These are phyloP conservation scores for Licmophora abbreviata DNA, from an alignment of 108 stramenopile species.

Conservation along the genomic window DNA sequence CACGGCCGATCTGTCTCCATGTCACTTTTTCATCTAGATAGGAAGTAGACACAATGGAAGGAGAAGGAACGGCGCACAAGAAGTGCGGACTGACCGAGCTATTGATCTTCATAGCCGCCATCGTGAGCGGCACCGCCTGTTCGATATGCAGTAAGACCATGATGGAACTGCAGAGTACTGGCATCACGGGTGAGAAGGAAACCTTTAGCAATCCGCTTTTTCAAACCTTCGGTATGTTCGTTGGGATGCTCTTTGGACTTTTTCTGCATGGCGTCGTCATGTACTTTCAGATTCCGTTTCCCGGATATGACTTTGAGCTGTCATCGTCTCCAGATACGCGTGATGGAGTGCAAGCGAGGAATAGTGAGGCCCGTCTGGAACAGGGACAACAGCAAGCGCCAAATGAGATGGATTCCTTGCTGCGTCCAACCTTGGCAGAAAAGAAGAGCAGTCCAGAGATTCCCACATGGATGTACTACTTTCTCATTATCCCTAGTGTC, in stretches of 20 bases:
- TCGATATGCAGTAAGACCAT: slow-evolving; percentile 84
- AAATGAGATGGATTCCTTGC: background rate
- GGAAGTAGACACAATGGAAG: background rate
- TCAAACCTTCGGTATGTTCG: slow-evolving; percentile 88
- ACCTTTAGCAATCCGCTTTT: slow-evolving; percentile 65
- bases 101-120: slow-evolving; percentile 68
- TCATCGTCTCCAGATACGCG: too few relatives aligned
- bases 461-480: slow-evolving; percentile 82
- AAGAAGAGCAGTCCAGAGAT: too few relatives aligned
- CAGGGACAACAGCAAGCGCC: background rate
- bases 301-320: slow-evolving; percentile 76
- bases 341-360: too few relatives aligned
- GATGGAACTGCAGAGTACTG: slow-evolving; percentile 64
- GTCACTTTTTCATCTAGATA: too few relatives aligned
- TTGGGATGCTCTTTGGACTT: slow-evolving; percentile 84
- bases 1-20: too few relatives aligned
- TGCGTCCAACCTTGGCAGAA: too few relatives aligned
- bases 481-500: slow-evolving; percentile 72
- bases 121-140: slow-evolving; percentile 81
- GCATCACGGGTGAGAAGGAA: slow-evolving; percentile 57
- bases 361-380: too few relatives aligned
- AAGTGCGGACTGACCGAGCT: slow-evolving; percentile 57
- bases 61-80: background rate
- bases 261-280: slow-evolving; percentile 68
- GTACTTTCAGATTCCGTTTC: slow-evolving; percentile 70